Evolutionary conservation across 2,329 filamentous ascomycete genomes (phyloP), one percentile per base, ranked within the genome.

Genomic region (Saccharata proteae): DNA sequence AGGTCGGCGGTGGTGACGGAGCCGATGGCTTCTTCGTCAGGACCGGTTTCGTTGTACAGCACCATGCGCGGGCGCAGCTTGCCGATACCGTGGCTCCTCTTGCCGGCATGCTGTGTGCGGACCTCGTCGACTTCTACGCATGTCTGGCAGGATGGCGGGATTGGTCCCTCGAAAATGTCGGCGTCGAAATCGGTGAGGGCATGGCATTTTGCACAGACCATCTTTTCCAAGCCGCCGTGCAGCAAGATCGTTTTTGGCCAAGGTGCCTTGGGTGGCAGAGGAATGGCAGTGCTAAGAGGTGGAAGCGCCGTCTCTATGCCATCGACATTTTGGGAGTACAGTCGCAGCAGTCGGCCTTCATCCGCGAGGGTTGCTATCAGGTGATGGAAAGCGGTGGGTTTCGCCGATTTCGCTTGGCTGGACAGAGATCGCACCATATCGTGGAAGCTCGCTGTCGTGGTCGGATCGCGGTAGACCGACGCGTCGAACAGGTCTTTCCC

Each of bases 261-360:
- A 11, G 86, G 86, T 1, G 77, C 85, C 51, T 90, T 93, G 41
- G 72, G 67, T 38, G 77, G 78, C 9, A 98, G 65, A 1, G 90
- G 90, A 2, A 93, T 76, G 30, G 71, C 69, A 0, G 90, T 96
- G 16, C 71, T 68, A 6, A 98, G 64, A 3, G 88, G 86, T 27
- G 74, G 64, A 55, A 98, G 69, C 6, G 75, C 72, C 0, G 83
- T 90, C 46, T 98, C 90, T 42, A 98, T 80, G 36, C 86, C 84
- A 58, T 98, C 90, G 19, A 98, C 88, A 45, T 98, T 98, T 51
- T 98, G 90, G 3, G 83, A 88, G 55, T 98, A 98, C 5, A 98
- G 69, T 25, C 90, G 81, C 50, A 94, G 65, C 15, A 98, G 61
- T 13, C 90, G 81, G 25, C 80, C 82, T 57, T 96, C 85, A 36